Conservation (phyloP, 208 protist genomes). For the Trypanosoma theileri region DNA sequence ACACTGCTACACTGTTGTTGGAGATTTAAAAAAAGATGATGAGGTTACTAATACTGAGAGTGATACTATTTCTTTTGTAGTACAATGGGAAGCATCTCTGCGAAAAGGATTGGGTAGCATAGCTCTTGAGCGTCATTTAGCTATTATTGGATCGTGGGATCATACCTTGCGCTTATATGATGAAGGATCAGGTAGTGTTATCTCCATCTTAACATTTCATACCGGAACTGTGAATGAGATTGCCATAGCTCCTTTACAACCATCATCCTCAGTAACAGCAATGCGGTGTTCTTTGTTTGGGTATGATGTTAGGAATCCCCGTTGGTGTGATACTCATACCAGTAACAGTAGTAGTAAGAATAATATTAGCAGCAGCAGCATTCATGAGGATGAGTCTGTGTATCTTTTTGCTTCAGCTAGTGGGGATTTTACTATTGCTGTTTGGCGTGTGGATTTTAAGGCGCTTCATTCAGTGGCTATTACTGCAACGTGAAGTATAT, state of each 20-base stretch:
- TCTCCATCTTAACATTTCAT: slow-evolving; percentile 68
- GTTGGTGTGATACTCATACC: slow-evolving; percentile 26
- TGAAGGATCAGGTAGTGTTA: slow-evolving; percentile 36
- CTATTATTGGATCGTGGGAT: slow-evolving; percentile 75
- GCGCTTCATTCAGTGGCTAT: slow-evolving; percentile 24
- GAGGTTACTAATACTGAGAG: background rate
- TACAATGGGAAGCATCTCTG: slow-evolving; percentile 46
- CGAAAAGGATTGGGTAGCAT: slow-evolving; percentile 68
- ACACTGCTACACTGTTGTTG: slow-evolving; percentile 53
- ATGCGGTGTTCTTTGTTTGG: slow-evolving; percentile 41
- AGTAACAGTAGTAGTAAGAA: background rate
- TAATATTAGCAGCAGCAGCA: background rate
- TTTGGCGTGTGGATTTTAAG: slow-evolving; percentile 78
- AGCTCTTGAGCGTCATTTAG: slow-evolving; percentile 46
- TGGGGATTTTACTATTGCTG: slow-evolving; percentile 58
- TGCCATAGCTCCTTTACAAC: slow-evolving; percentile 24
- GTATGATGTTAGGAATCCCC: slow-evolving; percentile 60
- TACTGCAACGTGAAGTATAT: background rate
- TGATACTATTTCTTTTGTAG: slow-evolving; percentile 28
- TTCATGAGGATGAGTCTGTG: slow-evolving; percentile 29
- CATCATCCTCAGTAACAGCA: slow-evolving; percentile 15
- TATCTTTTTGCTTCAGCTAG: slow-evolving; percentile 73
- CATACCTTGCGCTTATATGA: slow-evolving; percentile 70
- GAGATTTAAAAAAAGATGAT: background rate
- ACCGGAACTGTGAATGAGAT: slow-evolving; percentile 57